Conservation (phyloP, 2,329 filamentous ascomycete species). For the Lithohypha guttulata region DNA sequence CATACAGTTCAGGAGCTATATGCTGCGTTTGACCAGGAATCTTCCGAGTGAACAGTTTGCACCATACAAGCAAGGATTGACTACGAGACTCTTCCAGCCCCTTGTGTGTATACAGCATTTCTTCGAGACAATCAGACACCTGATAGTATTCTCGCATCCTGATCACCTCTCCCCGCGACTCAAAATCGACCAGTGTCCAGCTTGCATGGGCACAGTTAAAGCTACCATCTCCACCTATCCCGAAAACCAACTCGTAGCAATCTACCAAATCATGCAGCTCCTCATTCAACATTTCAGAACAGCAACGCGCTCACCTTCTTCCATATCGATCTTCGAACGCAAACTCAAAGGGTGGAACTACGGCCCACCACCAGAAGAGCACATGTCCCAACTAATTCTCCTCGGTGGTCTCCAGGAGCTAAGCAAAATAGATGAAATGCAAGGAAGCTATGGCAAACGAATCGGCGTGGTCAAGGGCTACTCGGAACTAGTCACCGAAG, state of each 20-base stretch:
- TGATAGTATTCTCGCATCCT: conserved; percentile 14
- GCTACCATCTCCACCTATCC: conserved; percentile 13
- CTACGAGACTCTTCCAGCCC: conserved; percentile 13
- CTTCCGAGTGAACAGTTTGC: conserved; percentile 13
- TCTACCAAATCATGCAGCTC: conserved; percentile 18
- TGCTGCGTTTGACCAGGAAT: conserved; percentile 10
- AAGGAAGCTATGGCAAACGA: conserved; percentile 17
- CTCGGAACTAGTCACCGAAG: conserved; percentile 10
- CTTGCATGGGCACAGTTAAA: conserved; percentile 10
- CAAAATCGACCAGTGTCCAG: conserved; percentile 7
- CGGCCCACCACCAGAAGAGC: conserved; percentile 13
- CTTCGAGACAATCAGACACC: conserved; percentile 15
- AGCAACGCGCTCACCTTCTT: conserved; percentile 15
- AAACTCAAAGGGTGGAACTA: conserved; percentile 15
- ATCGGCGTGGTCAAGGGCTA: conserved; percentile 14
- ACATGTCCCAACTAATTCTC: conserved; percentile 16
- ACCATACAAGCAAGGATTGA: conserved; percentile 14
- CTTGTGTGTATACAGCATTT: conserved; percentile 18
- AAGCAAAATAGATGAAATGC: conserved; percentile 15
- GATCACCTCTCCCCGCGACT: conserved; percentile 4
- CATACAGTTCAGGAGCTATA: conserved; percentile 18
- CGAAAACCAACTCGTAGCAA: conserved; percentile 11
- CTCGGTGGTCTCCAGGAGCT: conserved; percentile 17
- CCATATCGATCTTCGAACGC: conserved; percentile 16
- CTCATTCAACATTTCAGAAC: conserved; percentile 15